A percentile compares a stretch with the other conserved stretches of the same genome.
These are phyloP conservation scores for Amylocarpus encephaloides DNA, from an alignment of 2,329 filamentous ascomycete genomes.

Conservation along the genomic window DNA sequence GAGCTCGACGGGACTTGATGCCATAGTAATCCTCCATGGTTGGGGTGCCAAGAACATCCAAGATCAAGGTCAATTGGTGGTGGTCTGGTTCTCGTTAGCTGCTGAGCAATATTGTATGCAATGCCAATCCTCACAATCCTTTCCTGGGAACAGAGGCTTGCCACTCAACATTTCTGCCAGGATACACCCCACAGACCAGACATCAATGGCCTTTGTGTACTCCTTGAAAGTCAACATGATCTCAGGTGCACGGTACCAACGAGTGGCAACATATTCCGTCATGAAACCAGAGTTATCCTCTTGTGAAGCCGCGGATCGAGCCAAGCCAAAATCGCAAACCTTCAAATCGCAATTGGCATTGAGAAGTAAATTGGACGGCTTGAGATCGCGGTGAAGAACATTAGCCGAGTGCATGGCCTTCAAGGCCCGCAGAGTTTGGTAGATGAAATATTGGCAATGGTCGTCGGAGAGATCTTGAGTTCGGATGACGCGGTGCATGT, in stretches of 20 bases:
- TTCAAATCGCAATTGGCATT: constrained; percentile 99
- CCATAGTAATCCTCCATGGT: constrained; percentile 99
- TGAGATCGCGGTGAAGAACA: constrained; percentile 92
- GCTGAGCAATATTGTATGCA: not conserved
- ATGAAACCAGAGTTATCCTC: constrained; percentile 99
- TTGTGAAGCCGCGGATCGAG: constrained; percentile 89
- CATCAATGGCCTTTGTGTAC: constrained; percentile 98
- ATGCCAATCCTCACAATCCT: constrained; percentile 69
- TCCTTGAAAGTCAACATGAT: constrained; percentile 99
- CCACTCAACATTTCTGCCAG: constrained; percentile 98
- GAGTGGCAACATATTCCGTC: constrained; percentile 99
- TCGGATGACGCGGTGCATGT: constrained; percentile 98
- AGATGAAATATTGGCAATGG: constrained; percentile 99
- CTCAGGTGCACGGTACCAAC: constrained; percentile 97
- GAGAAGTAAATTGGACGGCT: constrained; percentile 92
- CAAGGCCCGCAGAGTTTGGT: constrained; percentile 92
- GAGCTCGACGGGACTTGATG: constrained; percentile 94
- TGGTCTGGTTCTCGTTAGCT: constrained; percentile 57
- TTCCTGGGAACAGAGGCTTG: constrained; percentile 95
- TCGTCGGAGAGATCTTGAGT: constrained; percentile 98
- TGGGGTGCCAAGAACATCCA: constrained; percentile 94
- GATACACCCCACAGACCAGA: constrained; percentile 98
- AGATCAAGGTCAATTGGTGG: constrained; percentile 92
- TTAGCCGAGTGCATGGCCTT: constrained; percentile 99
- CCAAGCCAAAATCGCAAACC: constrained; percentile 96